Evolutionary conservation across 768 basidiomycete genomes (phyloP).

Genomic region (Russula lepida): DNA sequence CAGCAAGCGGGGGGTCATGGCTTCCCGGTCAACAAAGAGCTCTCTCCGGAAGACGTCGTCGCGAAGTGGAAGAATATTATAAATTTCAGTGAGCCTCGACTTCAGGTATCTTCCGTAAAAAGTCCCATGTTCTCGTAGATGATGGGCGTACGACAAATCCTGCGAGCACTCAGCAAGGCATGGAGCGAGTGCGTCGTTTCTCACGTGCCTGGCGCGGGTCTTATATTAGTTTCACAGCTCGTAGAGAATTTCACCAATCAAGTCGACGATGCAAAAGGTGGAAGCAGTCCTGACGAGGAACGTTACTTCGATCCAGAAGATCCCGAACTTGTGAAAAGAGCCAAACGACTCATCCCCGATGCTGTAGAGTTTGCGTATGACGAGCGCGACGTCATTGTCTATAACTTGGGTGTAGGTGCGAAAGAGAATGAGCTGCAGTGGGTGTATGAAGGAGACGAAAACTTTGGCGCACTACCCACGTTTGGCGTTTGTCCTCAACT

Average conservation of each 20-base stretch:
- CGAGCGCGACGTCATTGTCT: constrained; percentile 87
- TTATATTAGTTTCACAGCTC: constrained; percentile 28
- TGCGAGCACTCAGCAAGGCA: constrained; percentile 58
- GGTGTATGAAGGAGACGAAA: constrained; percentile 83
- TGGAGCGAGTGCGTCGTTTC: constrained; percentile 49
- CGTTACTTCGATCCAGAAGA: constrained; percentile 74
- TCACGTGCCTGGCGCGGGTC: neutral
- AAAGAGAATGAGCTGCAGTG: constrained; percentile 88
- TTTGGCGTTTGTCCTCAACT: constrained; percentile 96
- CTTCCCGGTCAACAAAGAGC: constrained; percentile 70
- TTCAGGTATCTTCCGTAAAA: neutral
- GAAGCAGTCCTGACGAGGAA: constrained; percentile 21
- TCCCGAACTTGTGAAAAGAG: constrained; percentile 69
- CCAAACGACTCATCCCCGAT: constrained; percentile 54
- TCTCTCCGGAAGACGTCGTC: constrained; percentile 74
- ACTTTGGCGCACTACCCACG: constrained; percentile 81
- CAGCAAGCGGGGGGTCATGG: constrained; percentile 81
- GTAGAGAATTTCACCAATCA: constrained; percentile 52
- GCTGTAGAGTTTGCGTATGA: constrained; percentile 64
- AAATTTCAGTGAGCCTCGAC: constrained; percentile 54
- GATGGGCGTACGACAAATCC: constrained; percentile 83
- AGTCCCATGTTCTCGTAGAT: constrained; percentile 34
- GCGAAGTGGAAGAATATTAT: constrained; percentile 79
- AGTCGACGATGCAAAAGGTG: constrained; percentile 23
- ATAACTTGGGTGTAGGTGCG: constrained; percentile 92